Evolutionary conservation across 23 red algal species (phyloP), one percentile per base, ranked within the genome.

Genomic region (Cyanidiococcus yangmingshanensis): DNA sequence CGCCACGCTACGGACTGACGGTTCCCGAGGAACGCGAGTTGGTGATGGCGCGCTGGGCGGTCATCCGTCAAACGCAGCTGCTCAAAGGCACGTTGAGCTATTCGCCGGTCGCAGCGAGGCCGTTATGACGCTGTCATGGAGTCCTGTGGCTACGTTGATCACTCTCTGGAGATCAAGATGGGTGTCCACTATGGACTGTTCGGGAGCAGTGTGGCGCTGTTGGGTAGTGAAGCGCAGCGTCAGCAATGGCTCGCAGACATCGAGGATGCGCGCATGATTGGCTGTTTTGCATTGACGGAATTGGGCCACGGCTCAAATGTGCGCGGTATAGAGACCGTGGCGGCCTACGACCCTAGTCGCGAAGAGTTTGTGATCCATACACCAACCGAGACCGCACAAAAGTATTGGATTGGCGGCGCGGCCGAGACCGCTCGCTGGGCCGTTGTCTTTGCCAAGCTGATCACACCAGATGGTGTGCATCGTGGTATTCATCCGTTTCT

Each of bases 231-330:
- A 18, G 2, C 88, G 67, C 93, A 97, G 68, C 41, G 40, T 1
- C 35, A 37, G 27, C 33, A 39, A 35, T 97, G 82, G 80, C 78
- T 97, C 58, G 87, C 84, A 18, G 37, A 79, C 30, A 80, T 97
- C 30, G 87, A 97, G 57, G 37, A 68, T 36, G 51, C 58, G 50
- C 30, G 57, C 31, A 87, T 85, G 37, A 67, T 82, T 38, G 93
- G 93, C 71, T 97, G 87, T 76, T 97, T 97, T 84, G 93, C 93
- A 26, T 57, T 97, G 24, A 97, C 87, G 18, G 93, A 97, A 75
- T 80, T 97, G 2, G 88, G 93, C 3, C 93, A 97, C 67, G 93
- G 93, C 40, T 89, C 85, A 37, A 97, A 97, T 51, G 93, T 77
- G 2, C 84, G 87, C 30, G 93, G 87, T 67, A 97, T 97, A 32